A percentile compares a stretch with the other conserved stretches of the same genome.
These are phyloP conservation scores for Penicillium desertorum DNA, from an alignment of 495 filamentous ascomycete genomes.

Conservation along the genomic window DNA sequence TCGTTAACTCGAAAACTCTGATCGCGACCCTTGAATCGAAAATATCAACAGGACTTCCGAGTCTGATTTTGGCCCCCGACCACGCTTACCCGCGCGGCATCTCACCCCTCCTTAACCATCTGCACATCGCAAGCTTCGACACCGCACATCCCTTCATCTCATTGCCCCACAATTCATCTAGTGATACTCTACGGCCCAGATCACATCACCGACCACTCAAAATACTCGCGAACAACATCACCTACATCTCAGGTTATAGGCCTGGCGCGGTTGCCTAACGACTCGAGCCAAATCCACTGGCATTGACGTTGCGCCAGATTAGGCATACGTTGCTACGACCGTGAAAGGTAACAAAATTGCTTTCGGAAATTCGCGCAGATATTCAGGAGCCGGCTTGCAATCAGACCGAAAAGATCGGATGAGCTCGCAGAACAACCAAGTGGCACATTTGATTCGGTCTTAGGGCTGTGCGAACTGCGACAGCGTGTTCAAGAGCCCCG, in stretches of 20 bases:
- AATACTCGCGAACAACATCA: background rate
- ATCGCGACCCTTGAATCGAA: background rate
- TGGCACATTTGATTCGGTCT: background rate
- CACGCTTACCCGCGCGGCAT: background rate
- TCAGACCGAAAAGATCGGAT: background rate
- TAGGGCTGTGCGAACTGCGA: background rate
- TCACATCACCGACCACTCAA: background rate
- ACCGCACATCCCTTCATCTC: background rate
- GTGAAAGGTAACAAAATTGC: background rate
- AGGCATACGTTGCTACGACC: background rate
- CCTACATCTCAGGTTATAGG: background rate
- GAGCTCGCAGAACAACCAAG: background rate
- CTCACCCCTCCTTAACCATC: conserved; percentile 5
- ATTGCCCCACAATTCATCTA: background rate
- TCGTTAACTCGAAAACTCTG: background rate
- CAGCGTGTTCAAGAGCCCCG: background rate
- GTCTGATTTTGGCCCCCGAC: background rate
- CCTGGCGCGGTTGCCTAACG: conserved; percentile 1
- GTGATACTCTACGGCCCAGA: background rate
- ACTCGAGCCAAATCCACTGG: background rate
- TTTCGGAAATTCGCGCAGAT: background rate
- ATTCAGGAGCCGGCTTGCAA: background rate
- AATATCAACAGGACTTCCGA: background rate
- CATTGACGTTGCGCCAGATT: background rate
- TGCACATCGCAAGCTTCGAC: conserved; percentile 10